Percentiles rank a stretch among this genome's conserved stretches.
Conservation (phyloP, 176 grass and related monocot genomes). For the Otatea glauca region DNA sequence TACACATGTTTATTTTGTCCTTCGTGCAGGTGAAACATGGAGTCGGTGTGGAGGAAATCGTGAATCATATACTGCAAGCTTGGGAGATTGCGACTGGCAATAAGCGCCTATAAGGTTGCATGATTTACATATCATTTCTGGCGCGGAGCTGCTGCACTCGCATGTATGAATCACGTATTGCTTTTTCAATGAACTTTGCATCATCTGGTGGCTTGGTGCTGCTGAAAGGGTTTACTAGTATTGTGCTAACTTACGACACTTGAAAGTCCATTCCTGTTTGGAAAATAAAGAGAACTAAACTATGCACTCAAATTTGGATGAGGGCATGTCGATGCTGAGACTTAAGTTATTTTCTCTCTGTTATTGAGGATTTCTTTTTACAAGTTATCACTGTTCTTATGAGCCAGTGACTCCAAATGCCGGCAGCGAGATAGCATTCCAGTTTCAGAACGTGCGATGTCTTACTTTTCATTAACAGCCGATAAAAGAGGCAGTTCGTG, state of each 20-base stretch:
- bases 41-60: slow-evolving; percentile 76
- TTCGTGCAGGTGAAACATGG: slow-evolving; percentile 80
- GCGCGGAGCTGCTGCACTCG: background rate
- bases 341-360: background rate
- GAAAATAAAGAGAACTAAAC: background rate
- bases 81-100: slow-evolving; percentile 81
- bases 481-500: background rate
- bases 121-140: background rate
- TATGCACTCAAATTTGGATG: background rate
- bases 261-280: background rate
- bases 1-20: background rate
- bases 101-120: slow-evolving; percentile 46
- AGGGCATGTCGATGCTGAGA: background rate
- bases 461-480: background rate
- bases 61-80: slow-evolving; percentile 70
- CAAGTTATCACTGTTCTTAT: background rate
- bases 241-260: background rate
- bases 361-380: background rate
- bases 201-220: background rate
- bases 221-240: background rate
- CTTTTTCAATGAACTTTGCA: background rate
- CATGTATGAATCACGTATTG: background rate
- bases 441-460: background rate
- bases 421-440: background rate
- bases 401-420: background rate